Evolutionary conservation across 164 flowering plant genomes (phyloP).

Genomic region (Aristolochia fimbriata): DNA sequence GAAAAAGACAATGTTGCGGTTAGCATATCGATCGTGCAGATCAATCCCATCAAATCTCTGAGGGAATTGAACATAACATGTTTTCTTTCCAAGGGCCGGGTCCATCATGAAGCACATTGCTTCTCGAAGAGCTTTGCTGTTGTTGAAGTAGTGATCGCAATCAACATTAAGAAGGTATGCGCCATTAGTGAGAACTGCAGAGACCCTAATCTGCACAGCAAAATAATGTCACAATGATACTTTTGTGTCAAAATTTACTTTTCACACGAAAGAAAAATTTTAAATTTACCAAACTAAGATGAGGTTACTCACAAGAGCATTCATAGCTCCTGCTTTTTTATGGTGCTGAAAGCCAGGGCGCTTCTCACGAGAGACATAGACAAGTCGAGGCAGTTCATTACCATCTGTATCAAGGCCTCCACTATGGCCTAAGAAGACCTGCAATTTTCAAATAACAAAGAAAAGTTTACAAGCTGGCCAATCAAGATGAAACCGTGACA

Average conservation of each 20-base stretch:
- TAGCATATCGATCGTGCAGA: conserved; percentile 95
- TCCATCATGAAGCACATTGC: conserved; percentile 99
- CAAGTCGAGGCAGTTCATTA: conserved; percentile 90
- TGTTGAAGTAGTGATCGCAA: conserved; percentile 99
- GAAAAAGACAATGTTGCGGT: conserved; percentile 92
- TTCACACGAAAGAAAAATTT: background rate
- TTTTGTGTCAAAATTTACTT: background rate
- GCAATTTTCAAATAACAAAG: conserved; percentile 6
- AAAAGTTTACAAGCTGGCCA: conserved; percentile 1
- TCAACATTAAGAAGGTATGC: conserved; percentile 95
- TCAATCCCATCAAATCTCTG: conserved; percentile 99
- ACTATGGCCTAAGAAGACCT: conserved; percentile 96
- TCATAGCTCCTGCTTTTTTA: conserved; percentile 99
- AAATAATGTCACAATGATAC: background rate
- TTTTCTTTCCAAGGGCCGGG: conserved; percentile 74
- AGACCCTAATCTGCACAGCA: conserved; percentile 77
- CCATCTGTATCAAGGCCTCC: conserved; percentile 97
- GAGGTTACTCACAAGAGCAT: conserved; percentile 72
- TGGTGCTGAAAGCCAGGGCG: conserved; percentile 98
- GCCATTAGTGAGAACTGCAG: conserved; percentile 95
- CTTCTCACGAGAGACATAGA: conserved; percentile 98
- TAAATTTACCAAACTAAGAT: background rate
- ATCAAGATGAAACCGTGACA: background rate
- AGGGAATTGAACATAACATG: conserved; percentile 95
- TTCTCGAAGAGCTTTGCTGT: conserved; percentile 92